A percentile compares a stretch with the other conserved stretches of the same genome.
These are phyloP conservation scores for Rhizoclosmatium globosum DNA, from an alignment of 192 early-diverging fungal species.

Conservation along the genomic window DNA sequence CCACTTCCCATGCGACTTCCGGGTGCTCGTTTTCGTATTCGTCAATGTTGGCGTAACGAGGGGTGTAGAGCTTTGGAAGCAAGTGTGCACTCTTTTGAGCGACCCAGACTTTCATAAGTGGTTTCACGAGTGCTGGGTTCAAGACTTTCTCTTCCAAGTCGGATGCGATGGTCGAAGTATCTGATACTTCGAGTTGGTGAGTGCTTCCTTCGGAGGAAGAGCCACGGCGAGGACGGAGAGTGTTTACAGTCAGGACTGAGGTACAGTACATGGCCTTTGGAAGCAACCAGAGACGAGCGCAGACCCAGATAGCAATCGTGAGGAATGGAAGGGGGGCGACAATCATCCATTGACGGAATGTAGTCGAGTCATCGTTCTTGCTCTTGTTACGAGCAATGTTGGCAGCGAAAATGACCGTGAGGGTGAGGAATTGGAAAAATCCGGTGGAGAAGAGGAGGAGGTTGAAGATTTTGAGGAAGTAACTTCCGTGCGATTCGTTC, in stretches of 20 bases:
- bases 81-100: conserved; percentile 28
- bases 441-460: conserved; percentile 42
- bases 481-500: conserved; percentile 50
- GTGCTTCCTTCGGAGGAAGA: not conserved
- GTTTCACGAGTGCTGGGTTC: conserved; percentile 54
- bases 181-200: conserved; percentile 7
- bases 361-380: not conserved
- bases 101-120: conserved; percentile 56
- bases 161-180: not conserved
- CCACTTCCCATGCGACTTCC: not conserved
- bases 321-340: conserved; percentile 36
- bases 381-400: not conserved
- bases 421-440: conserved; percentile 52
- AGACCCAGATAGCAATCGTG: conserved; percentile 45
- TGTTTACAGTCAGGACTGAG: conserved; percentile 14
- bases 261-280: conserved; percentile 44
- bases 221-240: not conserved
- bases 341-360: conserved; percentile 37
- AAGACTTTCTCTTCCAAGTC: conserved; percentile 47
- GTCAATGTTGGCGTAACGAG: conserved; percentile 40
- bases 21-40: conserved; percentile 37
- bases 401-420: conserved; percentile 44
- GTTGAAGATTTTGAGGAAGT: conserved; percentile 54
- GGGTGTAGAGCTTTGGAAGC: conserved; percentile 31
- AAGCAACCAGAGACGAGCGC: conserved; percentile 25